These are phyloP conservation scores for Pholiota molesta DNA, from an alignment of 768 basidiomycete genomes.

Conservation along the genomic window DNA sequence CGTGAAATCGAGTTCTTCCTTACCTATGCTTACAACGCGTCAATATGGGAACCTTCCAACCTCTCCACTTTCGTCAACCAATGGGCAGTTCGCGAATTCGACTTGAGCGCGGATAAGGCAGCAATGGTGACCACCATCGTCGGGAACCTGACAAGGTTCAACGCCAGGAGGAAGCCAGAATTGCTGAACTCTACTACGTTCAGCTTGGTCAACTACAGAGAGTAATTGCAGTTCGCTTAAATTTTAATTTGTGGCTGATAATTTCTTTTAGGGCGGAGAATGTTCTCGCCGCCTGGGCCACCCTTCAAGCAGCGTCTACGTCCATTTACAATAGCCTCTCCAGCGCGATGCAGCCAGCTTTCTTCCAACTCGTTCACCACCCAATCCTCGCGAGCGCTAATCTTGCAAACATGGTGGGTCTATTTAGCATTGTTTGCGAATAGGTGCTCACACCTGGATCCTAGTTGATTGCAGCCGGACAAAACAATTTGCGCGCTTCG, in stretches of 20 bases:
- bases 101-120: slow-evolving; percentile 41
- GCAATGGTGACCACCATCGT: slow-evolving; percentile 53
- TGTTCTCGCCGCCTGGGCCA: slow-evolving; percentile 53
- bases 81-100: slow-evolving; percentile 73
- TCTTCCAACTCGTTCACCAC: slow-evolving; percentile 74
- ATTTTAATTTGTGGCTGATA: neutral
- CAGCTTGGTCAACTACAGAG: slow-evolving; percentile 67
- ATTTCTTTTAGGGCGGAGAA: slow-evolving; percentile 52
- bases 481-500: slow-evolving; percentile 61
- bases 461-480: slow-evolving; percentile 56
- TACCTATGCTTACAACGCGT: slow-evolving; percentile 60
- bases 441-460: neutral
- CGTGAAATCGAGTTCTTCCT: slow-evolving; percentile 74
- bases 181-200: slow-evolving; percentile 62
- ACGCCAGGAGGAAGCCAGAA: slow-evolving; percentile 68
- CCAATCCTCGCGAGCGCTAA: slow-evolving; percentile 62
- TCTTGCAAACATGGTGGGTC: slow-evolving; percentile 50
- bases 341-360: slow-evolving; percentile 52
- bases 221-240: slow-evolving; percentile 44
- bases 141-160: slow-evolving; percentile 56
- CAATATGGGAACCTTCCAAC: slow-evolving; percentile 58
- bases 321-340: slow-evolving; percentile 57
- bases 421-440: neutral
- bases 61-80: slow-evolving; percentile 50
- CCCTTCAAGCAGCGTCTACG: slow-evolving; percentile 50